Conservation (phyloP, 345 rosid genomes). For the Euphorbia lathyris region DNA sequence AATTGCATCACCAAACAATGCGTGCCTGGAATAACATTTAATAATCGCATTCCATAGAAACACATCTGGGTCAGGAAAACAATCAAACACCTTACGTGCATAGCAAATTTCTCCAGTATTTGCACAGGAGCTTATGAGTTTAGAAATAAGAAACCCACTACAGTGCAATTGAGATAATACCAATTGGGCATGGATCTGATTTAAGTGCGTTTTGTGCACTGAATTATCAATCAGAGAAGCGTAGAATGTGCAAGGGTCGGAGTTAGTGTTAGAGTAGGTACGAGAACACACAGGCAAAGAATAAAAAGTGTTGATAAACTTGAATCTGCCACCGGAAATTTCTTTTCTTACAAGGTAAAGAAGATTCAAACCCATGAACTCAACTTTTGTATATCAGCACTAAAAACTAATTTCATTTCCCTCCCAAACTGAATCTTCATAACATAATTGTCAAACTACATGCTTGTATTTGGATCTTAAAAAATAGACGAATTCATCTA, state of each 20-base stretch:
- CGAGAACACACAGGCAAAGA: neutral
- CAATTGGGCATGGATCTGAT: slow-evolving; percentile 51
- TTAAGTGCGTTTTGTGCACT: slow-evolving; percentile 30
- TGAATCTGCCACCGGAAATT: slow-evolving; percentile 14
- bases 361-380: slow-evolving; percentile 8
- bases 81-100: slow-evolving; percentile 61
- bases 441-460: too few relatives aligned
- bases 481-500: too few relatives aligned
- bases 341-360: neutral
- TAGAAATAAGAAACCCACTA: slow-evolving; percentile 49
- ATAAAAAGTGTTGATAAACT: slow-evolving; percentile 12
- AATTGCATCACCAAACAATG: slow-evolving; percentile 39
- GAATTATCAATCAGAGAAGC: slow-evolving; percentile 45
- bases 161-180: slow-evolving; percentile 36
- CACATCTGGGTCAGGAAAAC: slow-evolving; percentile 49
- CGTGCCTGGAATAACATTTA: slow-evolving; percentile 47
- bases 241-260: slow-evolving; percentile 36
- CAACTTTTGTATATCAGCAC: neutral
- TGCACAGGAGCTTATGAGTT: slow-evolving; percentile 32
- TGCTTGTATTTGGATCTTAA: too few relatives aligned
- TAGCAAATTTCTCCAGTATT: slow-evolving; percentile 38
- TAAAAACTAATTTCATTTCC: too few relatives aligned
- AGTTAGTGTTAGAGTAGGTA: neutral
- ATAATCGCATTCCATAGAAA: slow-evolving; percentile 62
- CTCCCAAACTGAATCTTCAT: too few relatives aligned